Evolutionary conservation across 78 protist genomes (phyloP), one percentile per base, ranked within the genome.

Genomic region (Polysphondylium violaceum): DNA sequence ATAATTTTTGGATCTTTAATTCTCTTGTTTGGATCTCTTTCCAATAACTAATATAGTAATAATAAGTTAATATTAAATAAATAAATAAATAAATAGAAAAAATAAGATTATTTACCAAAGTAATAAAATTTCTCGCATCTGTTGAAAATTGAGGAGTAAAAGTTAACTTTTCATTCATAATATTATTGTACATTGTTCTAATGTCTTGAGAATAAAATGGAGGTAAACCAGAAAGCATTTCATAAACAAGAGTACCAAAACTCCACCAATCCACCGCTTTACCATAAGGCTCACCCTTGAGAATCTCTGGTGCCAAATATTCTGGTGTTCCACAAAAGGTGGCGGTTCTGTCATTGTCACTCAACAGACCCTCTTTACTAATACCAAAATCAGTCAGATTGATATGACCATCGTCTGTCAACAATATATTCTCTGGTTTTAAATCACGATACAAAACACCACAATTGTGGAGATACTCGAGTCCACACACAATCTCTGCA

Each of bases 321-420:
- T 98, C 99, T 8, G 99, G 99, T 14, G 99, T 99, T 8, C 99
- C 99, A 87, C 99, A 99, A 71, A 99, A 95, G 1, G 99, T 97
- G n/a, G 95, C 74, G 0, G 98, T 95, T 67, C 96, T 69, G 58
- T 75, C 96, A 27, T 93, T 89, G 21, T 74, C 93, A 31, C 75
- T 63, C 76, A 87, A 41, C 58, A 86, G 31, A 17, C 93, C 95
- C 60, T 86, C 95, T 79, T 99, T 99, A 17, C 97, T 88, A 6
- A 99, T 95, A 16, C 99, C 99, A 59, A 98, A 99, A 76, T 99
- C 99, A 2, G 99, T 98, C 51, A 99, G 29, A 44, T 38, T 40
- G 69, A 95, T 95, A 88, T 97, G 96, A 2, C 99, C 98, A 17
- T 95, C 97, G 1, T 41, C 27, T 12, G 93, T 95, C 25, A 98